Conservation (phyloP, 73 alveolate species). For the Blepharisma japonicum region DNA sequence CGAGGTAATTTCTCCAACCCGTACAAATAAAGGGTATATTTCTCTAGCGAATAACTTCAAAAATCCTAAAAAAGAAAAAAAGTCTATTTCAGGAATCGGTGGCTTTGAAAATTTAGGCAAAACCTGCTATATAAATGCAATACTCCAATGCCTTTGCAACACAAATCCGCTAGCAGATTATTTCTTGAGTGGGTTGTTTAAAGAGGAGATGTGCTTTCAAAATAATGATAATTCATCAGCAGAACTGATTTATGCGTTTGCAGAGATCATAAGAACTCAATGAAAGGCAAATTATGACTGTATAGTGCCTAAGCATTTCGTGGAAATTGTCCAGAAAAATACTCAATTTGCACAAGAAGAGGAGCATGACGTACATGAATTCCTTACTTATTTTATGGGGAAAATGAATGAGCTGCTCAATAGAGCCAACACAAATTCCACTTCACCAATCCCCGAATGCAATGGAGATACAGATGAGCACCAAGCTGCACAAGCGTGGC, state of each 20-base stretch:
- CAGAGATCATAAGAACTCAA: conserved; percentile 62
- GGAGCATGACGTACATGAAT: conserved; percentile 58
- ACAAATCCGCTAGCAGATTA: conserved; percentile 69
- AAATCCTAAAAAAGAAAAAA: neutral
- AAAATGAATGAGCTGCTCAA: conserved; percentile 59
- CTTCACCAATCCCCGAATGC: conserved; percentile 45
- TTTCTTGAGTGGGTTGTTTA: conserved; percentile 55
- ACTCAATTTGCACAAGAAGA: conserved; percentile 47
- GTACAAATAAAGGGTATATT: too few relatives aligned
- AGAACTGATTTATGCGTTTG: conserved; percentile 70
- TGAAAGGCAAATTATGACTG: conserved; percentile 47
- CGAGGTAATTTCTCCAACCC: too few relatives aligned
- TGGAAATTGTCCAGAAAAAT: neutral
- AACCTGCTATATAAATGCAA: conserved; percentile 89
- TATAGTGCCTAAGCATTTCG: neutral
- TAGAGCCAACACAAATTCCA: conserved; percentile 58
- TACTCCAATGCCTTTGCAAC: conserved; percentile 75
- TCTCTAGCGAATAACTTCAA: too few relatives aligned
- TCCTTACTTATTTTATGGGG: conserved; percentile 46
- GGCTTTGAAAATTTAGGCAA: conserved; percentile 86
- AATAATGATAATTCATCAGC: conserved; percentile 80
- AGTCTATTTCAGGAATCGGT: conserved; percentile 44
- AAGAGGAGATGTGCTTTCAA: conserved; percentile 56
- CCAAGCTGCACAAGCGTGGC: conserved; percentile 69
- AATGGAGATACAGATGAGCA: conserved; percentile 67